Percentiles rank a stretch among this genome's conserved stretches.
Conservation (phyloP, 1,284 basidiomycete species). For the Ganoderma resinaceum region DNA sequence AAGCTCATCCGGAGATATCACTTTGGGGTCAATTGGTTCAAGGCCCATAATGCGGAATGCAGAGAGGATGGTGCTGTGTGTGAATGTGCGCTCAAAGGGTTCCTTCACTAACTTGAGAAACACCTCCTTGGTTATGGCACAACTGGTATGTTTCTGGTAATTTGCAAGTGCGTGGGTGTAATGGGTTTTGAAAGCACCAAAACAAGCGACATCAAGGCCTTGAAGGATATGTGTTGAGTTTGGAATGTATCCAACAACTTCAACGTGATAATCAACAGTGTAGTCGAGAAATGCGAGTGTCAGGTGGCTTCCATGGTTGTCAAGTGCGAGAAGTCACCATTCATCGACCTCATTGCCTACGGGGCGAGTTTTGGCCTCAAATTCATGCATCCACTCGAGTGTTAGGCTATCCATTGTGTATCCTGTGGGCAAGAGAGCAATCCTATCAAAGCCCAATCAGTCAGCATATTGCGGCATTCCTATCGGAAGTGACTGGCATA, state of each 20-base stretch:
- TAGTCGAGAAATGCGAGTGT: background rate
- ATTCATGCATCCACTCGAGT: too few relatives aligned
- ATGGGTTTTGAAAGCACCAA: background rate
- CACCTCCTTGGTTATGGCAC: background rate
- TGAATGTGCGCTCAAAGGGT: background rate
- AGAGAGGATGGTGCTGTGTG: background rate
- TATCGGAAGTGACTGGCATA: background rate
- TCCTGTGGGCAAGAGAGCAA: background rate
- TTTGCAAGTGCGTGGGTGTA: background rate
- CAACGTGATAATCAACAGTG: background rate
- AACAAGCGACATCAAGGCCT: background rate
- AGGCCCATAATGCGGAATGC: too few relatives aligned
- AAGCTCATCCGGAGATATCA: background rate
- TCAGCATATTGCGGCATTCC: background rate
- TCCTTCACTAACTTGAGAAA: background rate
- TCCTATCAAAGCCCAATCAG: background rate
- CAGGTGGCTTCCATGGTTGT: background rate
- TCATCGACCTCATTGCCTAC: background rate
- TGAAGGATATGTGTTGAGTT: slow-evolving; percentile 1
- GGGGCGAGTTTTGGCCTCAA: background rate
- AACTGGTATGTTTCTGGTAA: background rate
- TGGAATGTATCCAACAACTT: background rate
- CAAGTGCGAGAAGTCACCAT: slow-evolving; percentile 1
- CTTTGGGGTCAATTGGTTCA: background rate
- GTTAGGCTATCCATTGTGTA: too few relatives aligned